Percentiles rank a stretch among this genome's conserved stretches.
Evolutionary conservation across 108 stramenopile species (phyloP).

Genomic region (Pseudonitzschia delicatissima): DNA sequence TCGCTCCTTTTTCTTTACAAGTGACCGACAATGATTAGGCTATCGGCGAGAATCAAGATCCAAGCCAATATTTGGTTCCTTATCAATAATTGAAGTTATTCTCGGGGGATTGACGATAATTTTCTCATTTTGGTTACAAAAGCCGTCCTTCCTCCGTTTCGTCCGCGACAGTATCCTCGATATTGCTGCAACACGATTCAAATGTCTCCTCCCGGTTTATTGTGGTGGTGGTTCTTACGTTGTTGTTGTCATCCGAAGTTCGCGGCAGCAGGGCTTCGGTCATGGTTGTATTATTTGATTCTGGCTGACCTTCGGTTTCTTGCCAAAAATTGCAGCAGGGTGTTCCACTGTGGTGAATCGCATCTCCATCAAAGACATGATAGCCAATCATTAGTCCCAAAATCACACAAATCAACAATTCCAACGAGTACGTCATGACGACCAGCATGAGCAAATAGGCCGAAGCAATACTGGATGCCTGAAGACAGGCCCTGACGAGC

Average conservation of each 20-base stretch:
- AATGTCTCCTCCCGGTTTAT: not conserved
- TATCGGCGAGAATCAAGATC: too few species aligned
- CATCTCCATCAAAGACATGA: slow-evolving; percentile 33
- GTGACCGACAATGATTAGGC: too few species aligned
- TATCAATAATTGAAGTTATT: too few species aligned
- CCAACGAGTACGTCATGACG: slow-evolving; percentile 56
- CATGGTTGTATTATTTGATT: not conserved
- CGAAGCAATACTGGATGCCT: slow-evolving; percentile 38
- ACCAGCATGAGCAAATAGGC: slow-evolving; percentile 62
- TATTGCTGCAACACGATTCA: too few species aligned
- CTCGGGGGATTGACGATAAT: too few species aligned
- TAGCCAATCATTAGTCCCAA: slow-evolving; percentile 46
- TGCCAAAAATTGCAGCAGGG: slow-evolving; percentile 49
- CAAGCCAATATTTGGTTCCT: too few species aligned
- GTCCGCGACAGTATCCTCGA: too few species aligned
- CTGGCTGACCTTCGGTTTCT: slow-evolving; percentile 18
- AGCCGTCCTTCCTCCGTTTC: too few species aligned
- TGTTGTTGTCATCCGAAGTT: not conserved
- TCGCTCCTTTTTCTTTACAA: too few species aligned
- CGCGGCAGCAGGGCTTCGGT: not conserved
- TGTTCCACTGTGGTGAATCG: slow-evolving; percentile 24
- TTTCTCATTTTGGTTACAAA: too few species aligned
- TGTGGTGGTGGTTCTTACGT: not conserved
- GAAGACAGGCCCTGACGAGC: slow-evolving; percentile 23
- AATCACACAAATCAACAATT: slow-evolving; percentile 41